Evolutionary conservation across 805 yeast species (phyloP).

Genomic region (Candida golubevii): DNA sequence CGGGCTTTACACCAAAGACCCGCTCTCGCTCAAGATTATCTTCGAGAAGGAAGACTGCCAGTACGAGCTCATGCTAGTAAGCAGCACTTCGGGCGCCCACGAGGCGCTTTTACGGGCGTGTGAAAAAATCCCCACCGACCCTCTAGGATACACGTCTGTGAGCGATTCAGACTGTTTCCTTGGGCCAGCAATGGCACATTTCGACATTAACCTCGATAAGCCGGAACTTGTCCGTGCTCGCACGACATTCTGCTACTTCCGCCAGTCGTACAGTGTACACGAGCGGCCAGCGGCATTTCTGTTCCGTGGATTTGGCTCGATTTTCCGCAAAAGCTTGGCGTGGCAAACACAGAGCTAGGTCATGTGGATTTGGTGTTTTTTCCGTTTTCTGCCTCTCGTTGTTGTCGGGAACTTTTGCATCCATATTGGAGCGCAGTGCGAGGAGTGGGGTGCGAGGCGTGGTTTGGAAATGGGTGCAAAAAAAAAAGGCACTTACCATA

Average conservation of each 20-base stretch:
- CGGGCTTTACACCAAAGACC: constrained; percentile 6
- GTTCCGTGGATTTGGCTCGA: neutral
- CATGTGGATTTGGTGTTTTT: neutral
- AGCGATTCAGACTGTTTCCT: constrained; percentile 8
- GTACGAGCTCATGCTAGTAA: constrained; percentile 10
- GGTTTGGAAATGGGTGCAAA: neutral
- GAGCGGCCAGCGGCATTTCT: neutral
- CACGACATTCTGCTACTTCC: constrained; percentile 7
- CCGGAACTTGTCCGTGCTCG: neutral
- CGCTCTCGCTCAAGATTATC: constrained; percentile 1
- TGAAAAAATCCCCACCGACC: neutral
- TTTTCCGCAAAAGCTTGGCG: constrained; percentile 2
- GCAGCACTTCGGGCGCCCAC: neutral
- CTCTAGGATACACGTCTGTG: neutral
- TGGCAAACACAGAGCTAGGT: neutral
- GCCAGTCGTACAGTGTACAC: neutral
- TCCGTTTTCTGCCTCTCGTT: no score
- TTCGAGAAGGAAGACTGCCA: constrained; percentile 6
- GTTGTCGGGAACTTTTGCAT: no score
- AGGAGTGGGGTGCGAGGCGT: no score
- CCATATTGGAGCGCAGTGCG: neutral
- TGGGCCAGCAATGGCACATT: constrained; percentile 6
- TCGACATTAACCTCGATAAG: constrained; percentile 4
- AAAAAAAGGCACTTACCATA: neutral
- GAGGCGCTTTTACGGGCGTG: constrained; percentile 4